Percentiles rank a stretch among this genome's conserved stretches.
Evolutionary conservation across 768 basidiomycete species (phyloP).

Genomic region (Suillus hirtellus): DNA sequence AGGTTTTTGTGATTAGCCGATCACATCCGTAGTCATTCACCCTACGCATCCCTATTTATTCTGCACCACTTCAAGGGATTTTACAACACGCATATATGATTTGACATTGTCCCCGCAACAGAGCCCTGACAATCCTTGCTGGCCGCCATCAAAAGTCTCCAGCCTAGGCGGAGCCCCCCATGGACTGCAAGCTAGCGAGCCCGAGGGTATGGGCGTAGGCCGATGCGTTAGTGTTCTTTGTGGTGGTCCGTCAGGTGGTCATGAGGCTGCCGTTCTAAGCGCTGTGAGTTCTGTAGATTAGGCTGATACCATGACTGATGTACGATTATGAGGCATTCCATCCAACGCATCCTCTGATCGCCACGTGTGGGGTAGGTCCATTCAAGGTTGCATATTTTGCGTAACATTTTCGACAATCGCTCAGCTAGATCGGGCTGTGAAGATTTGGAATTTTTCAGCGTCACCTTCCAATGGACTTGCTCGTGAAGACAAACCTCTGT

Average conservation of each 20-base stretch:
- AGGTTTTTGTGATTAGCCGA: constrained; percentile 41
- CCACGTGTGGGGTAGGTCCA: constrained; percentile 71
- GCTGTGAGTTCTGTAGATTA: constrained; percentile 44
- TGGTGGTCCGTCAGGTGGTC: constrained; percentile 74
- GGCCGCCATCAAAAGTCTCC: constrained; percentile 50
- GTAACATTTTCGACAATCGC: neutral
- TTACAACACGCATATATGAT: constrained; percentile 70
- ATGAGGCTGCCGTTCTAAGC: constrained; percentile 64
- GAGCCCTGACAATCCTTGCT: constrained; percentile 52
- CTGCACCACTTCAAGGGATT: constrained; percentile 74
- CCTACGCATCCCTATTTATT: constrained; percentile 57
- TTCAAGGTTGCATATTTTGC: neutral
- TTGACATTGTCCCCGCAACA: constrained; percentile 40
- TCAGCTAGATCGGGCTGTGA: constrained; percentile 72
- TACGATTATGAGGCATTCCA: constrained; percentile 60
- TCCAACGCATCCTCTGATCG: constrained; percentile 59
- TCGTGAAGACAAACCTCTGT: constrained; percentile 76
- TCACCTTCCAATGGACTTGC: constrained; percentile 39
- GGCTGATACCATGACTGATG: constrained; percentile 8
- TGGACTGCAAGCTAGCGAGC: constrained; percentile 59
- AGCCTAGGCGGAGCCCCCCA: constrained; percentile 69
- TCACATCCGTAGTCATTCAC: constrained; percentile 70
- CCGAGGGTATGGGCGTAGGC: constrained; percentile 58
- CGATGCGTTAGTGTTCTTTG: constrained; percentile 65
- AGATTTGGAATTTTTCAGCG: constrained; percentile 68